Conservation (phyloP, 2,329 filamentous ascomycete genomes). For the Sporothrix inflata region DNA sequence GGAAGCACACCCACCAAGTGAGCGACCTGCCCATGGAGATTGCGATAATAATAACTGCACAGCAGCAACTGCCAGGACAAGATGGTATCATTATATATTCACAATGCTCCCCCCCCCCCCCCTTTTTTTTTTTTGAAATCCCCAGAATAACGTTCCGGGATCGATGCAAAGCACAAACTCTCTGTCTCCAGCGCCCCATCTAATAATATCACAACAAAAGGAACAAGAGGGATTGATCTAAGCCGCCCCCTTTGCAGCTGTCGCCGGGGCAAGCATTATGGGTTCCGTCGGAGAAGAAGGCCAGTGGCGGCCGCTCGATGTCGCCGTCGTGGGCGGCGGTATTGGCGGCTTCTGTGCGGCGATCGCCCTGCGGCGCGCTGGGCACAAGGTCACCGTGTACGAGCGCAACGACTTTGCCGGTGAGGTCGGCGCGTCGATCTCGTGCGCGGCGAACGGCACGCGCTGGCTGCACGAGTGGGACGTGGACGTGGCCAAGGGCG, state of each 20-base stretch:
- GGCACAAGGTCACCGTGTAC: conserved; percentile 62
- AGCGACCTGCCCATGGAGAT: neutral
- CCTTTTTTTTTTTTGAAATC: neutral
- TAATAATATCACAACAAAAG: neutral
- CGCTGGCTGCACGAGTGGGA: conserved; percentile 71
- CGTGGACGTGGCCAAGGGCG: conserved; percentile 65
- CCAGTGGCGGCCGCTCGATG: conserved; percentile 32
- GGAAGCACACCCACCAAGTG: neutral
- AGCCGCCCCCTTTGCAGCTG: neutral
- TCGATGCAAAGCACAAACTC: neutral
- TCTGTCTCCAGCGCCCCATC: neutral
- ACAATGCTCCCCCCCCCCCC: too few relatives aligned
- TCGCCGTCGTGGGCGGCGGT: conserved; percentile 52
- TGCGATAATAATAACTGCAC: too few relatives aligned
- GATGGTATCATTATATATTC: too few relatives aligned
- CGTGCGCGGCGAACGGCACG: conserved; percentile 71
- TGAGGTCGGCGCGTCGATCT: conserved; percentile 69
- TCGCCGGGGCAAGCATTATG: too few relatives aligned
- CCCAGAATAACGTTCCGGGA: neutral
- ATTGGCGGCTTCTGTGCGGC: conserved; percentile 54
- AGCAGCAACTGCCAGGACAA: too few relatives aligned
- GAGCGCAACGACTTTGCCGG: conserved; percentile 68
- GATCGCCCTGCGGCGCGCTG: conserved; percentile 51
- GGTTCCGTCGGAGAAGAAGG: too few relatives aligned
- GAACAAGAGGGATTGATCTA: neutral